Evolutionary conservation across 306 rosid genomes (phyloP), one percentile per base, ranked within the genome.

Genomic region (Cucurbita pepo): DNA sequence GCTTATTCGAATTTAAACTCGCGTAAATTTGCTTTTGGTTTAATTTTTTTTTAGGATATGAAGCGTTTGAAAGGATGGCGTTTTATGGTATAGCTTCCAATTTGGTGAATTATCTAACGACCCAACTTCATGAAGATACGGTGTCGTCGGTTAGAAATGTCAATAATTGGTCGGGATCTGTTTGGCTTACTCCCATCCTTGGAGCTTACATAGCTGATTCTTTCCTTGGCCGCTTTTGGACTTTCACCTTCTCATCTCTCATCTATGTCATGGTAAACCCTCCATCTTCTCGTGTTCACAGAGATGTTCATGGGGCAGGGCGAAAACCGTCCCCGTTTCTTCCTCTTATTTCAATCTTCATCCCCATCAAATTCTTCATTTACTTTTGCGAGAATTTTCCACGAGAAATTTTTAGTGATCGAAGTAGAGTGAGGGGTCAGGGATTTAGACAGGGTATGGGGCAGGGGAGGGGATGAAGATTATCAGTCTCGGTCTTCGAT

Each of bases 41-140:
- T 15, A 8, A 50, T 7, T 21, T 22, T 0, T 18, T 51, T 52
- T 75, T 75, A 94, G 99, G 97, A 3, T 95, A 95, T 77, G 99
- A 95, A 86, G 99, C 96, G 56, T 95, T 95, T 83, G 99, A 95
- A 78, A 91, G 99, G 83, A 95, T 95, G 99, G 96, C 99, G 25
- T 95, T 95, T 80, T 91, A 95, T 76, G 99, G 99, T 16, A 83
- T 95, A 65, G 95, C 92, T 60, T 91, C 99, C 0, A 95, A 95
- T 82, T 78, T 95, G 53, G 97, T 95, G 75, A 91, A 89, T 80
- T 95, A 85, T 79, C 77, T 95, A 30, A 95, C 99, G 4, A 89
- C 82, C 37, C 90, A 89, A 77, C 96, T 95, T 63, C 96, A 88
- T 75, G 97, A 89, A 83, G 99, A 95, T 70, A 95, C 96, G 0